Evolutionary conservation across 106 monocot genomes (phyloP).

Genomic region (Dendrobium nobile): DNA sequence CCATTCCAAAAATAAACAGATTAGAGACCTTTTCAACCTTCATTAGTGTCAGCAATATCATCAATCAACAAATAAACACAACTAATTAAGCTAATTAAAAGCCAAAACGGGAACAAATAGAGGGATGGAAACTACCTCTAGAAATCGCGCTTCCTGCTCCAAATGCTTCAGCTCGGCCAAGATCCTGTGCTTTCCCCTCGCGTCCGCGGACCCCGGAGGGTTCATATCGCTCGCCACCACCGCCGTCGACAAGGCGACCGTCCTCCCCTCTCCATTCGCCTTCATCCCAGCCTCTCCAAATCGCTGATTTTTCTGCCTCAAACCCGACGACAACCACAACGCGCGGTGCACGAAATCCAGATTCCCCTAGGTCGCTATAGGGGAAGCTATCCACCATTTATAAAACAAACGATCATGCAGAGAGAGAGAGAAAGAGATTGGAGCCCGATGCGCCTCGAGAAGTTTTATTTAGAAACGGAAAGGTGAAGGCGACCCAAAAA

Average conservation of each 20-base stretch:
- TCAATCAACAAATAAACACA: background rate
- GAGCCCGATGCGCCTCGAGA: background rate
- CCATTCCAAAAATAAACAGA: background rate
- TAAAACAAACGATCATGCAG: background rate
- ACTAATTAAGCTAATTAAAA: background rate
- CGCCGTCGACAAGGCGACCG: background rate
- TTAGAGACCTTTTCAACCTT: background rate
- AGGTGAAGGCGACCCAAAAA: background rate
- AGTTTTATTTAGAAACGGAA: background rate
- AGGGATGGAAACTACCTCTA: conserved; percentile 40
- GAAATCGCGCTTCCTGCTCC: conserved; percentile 68
- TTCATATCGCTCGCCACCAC: background rate
- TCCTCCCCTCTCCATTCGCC: conserved; percentile 21
- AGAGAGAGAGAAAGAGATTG: background rate
- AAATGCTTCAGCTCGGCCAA: conserved; percentile 69
- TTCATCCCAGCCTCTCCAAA: conserved; percentile 19
- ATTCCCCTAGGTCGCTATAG: background rate
- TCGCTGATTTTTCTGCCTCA: background rate
- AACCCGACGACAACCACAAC: background rate
- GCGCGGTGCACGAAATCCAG: background rate
- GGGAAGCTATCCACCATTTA: background rate
- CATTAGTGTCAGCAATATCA: background rate
- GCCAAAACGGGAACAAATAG: background rate
- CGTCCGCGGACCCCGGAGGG: conserved; percentile 19
- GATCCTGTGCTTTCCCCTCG: conserved; percentile 79